Evolutionary conservation across 352 stramenopile species (phyloP), one percentile per base, ranked within the genome.

Genomic region (Phytophthora aleatoria): DNA sequence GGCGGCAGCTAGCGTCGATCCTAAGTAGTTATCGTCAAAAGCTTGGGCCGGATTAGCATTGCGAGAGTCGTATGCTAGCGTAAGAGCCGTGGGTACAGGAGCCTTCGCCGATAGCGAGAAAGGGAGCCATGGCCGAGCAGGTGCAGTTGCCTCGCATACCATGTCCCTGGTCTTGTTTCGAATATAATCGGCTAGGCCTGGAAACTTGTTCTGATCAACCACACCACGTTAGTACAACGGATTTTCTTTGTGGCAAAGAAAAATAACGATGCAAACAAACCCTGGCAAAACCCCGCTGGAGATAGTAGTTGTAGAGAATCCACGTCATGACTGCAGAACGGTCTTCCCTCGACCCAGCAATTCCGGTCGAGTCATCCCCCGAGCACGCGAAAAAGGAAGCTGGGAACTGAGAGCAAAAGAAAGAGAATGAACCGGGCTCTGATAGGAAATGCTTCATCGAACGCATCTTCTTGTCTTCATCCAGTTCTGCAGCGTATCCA

Each of bases 161-260:
- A 93, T 79, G 24, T 85, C 76, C 28, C 80, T 79, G 12, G 87
- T 94, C 57, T 81, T 89, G 69, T 95, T 92, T 28, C 87, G 79
- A 2, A 95, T 42, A 49, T 89, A 92, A 57, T 85, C 74, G 7
- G 71, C 77, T 9, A 95, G 68, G 5, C 87, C 87, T 33, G 73
- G 71, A 45, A 93, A 91, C 20, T 74, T 82, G 48, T 95, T 95
- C 87, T 95, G 30, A 39, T 27, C 28, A 49, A 12, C 52, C 41
- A 52, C 35, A 39, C 52, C 15, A 12, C 11, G 41, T 74, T 69
- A 75, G 48, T 33, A 49, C 10, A 39, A 35, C 28, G 6, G 8
- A 20, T 20, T 16, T 10, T n/a, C 6, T 5, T 4, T 50, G 44
- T 5, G 9, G n/a, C 9, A 70, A 33, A 48, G 16, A 31, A 50